phyloP scores from a whole-genome alignment of 1,284 basidiomycete genomes.

The Fomitopsis palustris region DNA sequence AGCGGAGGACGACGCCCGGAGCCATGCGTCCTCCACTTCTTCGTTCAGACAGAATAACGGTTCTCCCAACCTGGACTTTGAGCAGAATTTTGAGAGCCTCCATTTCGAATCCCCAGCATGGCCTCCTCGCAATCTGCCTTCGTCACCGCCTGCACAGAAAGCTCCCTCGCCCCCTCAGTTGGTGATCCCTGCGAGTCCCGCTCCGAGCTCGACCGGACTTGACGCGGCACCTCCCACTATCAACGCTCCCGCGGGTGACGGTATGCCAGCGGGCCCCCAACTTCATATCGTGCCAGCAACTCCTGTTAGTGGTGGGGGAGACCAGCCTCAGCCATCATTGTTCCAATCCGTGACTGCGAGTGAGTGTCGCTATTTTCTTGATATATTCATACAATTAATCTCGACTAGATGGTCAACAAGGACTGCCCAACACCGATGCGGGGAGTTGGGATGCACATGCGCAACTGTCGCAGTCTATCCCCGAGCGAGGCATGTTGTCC shows the following conservation, averaged over 20 bases:
- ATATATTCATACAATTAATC: background rate
- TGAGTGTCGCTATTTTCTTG: conserved; percentile 19
- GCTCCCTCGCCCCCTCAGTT: conserved; percentile 68
- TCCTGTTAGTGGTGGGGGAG: conserved; percentile 61
- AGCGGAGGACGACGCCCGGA: conserved; percentile 44
- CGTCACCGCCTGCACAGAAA: conserved; percentile 43
- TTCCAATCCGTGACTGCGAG: conserved; percentile 53
- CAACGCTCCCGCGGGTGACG: conserved; percentile 64
- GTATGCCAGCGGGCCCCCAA: conserved; percentile 47
- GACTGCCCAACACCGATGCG: conserved; percentile 10
- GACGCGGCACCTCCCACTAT: conserved; percentile 47
- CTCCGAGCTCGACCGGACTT: conserved; percentile 17
- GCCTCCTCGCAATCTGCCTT: conserved; percentile 45
- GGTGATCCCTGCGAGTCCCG: conserved; percentile 50
- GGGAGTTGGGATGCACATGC: conserved; percentile 21
- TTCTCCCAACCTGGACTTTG: conserved; percentile 53
- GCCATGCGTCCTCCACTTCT: conserved; percentile 63
- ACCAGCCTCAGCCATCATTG: conserved; percentile 39
- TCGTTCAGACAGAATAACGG: conserved; percentile 40
- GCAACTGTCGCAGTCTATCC: conserved; percentile 8
- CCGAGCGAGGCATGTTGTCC: conserved; percentile 13
- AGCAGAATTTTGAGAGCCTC: conserved; percentile 54
- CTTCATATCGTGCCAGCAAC: conserved; percentile 81
- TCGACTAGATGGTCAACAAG: conserved; percentile 14
- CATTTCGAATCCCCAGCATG: conserved; percentile 63